Conservation (phyloP, 441 rosid species). For the Viola pubescens region DNA sequence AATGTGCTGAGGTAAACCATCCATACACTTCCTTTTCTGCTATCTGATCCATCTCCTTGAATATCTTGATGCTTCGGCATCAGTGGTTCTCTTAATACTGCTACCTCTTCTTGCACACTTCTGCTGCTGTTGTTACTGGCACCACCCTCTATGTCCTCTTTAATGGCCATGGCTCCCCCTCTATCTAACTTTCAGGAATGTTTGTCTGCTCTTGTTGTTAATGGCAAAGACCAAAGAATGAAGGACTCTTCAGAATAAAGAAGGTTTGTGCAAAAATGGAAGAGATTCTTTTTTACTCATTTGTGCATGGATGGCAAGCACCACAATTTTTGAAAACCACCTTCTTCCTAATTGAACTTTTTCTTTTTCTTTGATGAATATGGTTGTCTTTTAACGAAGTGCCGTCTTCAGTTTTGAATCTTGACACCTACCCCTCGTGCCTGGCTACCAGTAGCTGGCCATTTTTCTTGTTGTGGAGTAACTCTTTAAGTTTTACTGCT, state of each 20-base stretch:
- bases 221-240: conserved; percentile 11
- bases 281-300: no score
- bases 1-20: conserved; percentile 80
- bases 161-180: conserved; percentile 28
- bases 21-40: conserved; percentile 37
- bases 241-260: conserved; percentile 12
- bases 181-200: conserved; percentile 4
- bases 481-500: no score
- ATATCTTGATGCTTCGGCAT: conserved; percentile 19
- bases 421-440: no score
- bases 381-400: no score
- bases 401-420: no score
- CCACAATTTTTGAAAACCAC: no score
- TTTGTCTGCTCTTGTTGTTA: neutral
- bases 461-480: no score
- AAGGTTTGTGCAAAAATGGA: neutral
- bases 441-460: no score
- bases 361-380: no score
- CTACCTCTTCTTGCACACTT: conserved; percentile 14
- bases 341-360: no score
- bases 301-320: no score
- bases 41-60: conserved; percentile 19
- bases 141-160: conserved; percentile 27
- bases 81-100: conserved; percentile 28
- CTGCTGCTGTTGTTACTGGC: neutral